These are phyloP conservation scores for Pseudopithomyces maydicus DNA, from an alignment of 2,329 filamentous ascomycete species.

Conservation along the genomic window DNA sequence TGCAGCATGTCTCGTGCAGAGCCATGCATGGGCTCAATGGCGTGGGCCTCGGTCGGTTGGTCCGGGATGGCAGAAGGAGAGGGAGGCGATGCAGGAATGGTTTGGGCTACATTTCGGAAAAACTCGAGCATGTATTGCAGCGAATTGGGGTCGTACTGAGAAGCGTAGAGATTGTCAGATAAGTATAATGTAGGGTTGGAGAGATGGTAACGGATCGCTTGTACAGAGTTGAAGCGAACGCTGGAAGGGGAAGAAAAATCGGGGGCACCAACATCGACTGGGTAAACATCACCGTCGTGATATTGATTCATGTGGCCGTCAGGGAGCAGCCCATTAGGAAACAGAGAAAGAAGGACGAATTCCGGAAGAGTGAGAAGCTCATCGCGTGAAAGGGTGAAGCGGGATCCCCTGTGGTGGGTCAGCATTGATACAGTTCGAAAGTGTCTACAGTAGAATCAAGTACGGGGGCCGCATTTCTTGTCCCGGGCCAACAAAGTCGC, in stretches of 20 bases:
- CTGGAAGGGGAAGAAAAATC: constrained; percentile 34
- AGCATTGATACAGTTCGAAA: constrained; percentile 10
- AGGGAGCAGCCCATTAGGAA: constrained; percentile 96
- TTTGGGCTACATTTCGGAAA: constrained; percentile 93
- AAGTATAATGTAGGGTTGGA: constrained; percentile 56
- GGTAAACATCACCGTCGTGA: constrained; percentile 90
- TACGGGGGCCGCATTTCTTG: not conserved
- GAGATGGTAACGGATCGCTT: constrained; percentile 48
- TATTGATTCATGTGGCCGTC: constrained; percentile 95
- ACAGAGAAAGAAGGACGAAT: constrained; percentile 96
- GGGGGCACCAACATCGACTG: constrained; percentile 83
- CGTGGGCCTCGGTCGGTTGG: constrained; percentile 58
- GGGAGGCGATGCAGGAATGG: constrained; percentile 77
- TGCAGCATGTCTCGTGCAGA: constrained; percentile 78
- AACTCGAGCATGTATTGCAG: constrained; percentile 99
- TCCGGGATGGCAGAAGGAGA: constrained; percentile 61
- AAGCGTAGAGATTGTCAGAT: constrained; percentile 60
- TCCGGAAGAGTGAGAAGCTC: constrained; percentile 94
- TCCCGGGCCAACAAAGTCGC: not conserved
- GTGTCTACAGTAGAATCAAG: not conserved
- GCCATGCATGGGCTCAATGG: constrained; percentile 73
- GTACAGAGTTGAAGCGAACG: constrained; percentile 35
- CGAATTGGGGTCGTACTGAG: constrained; percentile 92
- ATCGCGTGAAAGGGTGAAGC: constrained; percentile 92
- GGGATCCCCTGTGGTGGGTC: constrained; percentile 70